phyloP scores from a whole-genome alignment of 2,329 filamentous ascomycete genomes.

The Septoria petroselini region DNA sequence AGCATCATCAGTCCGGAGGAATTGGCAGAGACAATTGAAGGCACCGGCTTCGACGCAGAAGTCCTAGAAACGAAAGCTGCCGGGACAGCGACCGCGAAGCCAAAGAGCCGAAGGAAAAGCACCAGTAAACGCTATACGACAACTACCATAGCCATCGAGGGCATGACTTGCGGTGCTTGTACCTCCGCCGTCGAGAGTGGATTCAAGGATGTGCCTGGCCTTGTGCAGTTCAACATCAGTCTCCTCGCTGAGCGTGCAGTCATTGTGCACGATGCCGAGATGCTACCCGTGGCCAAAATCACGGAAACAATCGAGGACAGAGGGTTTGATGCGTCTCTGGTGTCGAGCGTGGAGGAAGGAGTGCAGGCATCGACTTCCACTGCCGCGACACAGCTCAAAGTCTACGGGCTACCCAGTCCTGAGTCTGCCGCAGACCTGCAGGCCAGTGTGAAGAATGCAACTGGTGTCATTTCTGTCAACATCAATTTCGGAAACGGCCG shows the following conservation, averaged over 20 bases:
- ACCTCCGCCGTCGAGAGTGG: conserved; percentile 85
- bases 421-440: conserved; percentile 70
- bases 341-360: conserved; percentile 67
- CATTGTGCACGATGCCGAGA: conserved; percentile 72
- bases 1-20: conserved; percentile 68
- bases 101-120: conserved; percentile 39
- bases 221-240: conserved; percentile 91
- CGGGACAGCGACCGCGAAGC: conserved; percentile 36
- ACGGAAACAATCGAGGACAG: conserved; percentile 81
- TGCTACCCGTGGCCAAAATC: conserved; percentile 70
- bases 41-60: conserved; percentile 86
- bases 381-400: conserved; percentile 70
- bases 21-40: conserved; percentile 82
- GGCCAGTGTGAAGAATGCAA: conserved; percentile 58
- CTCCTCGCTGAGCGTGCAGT: conserved; percentile 88
- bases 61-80: conserved; percentile 68
- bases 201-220: conserved; percentile 71
- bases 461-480: conserved; percentile 71
- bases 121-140: conserved; percentile 51
- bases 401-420: conserved; percentile 76
- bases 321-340: conserved; percentile 80
- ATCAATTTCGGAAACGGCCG: conserved; percentile 72
- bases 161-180: conserved; percentile 97
- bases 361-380: conserved; percentile 53
- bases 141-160: conserved; percentile 85